phyloP scores from a whole-genome alignment of 2,329 filamentous ascomycete genomes.

The Pseudogymnoascus sp. region DNA sequence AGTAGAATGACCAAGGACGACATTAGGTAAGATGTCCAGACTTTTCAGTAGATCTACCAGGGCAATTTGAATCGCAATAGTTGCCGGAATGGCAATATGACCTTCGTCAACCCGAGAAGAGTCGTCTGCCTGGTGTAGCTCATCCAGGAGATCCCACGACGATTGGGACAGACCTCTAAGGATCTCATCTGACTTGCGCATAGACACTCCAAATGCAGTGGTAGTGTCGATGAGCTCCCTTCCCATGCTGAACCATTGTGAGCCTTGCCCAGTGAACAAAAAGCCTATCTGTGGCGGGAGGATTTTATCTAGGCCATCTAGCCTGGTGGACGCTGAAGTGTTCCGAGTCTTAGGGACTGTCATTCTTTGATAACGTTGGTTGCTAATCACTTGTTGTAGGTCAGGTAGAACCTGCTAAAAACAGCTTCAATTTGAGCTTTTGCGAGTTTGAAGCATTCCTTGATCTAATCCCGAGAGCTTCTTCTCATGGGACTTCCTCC shows the following conservation, averaged over 20 bases:
- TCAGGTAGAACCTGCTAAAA: not conserved
- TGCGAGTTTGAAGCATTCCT: not conserved
- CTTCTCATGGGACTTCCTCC: not conserved
- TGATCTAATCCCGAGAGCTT: not conserved
- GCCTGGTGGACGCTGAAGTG: not conserved
- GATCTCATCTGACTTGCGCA: not conserved
- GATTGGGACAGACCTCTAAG: not conserved
- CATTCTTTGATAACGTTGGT: not conserved
- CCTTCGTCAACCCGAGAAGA: not conserved
- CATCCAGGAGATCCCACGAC: not conserved
- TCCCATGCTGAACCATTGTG: constrained; percentile 25
- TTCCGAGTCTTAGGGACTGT: not conserved
- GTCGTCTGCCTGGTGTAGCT: constrained; percentile 11
- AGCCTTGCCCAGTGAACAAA: constrained; percentile 28
- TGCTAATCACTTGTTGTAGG: not conserved
- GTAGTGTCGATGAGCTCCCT: constrained; percentile 16
- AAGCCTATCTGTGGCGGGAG: constrained; percentile 15
- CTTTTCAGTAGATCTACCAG: constrained; percentile 36
- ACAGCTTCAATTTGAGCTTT: not conserved
- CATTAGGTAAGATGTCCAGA: constrained; percentile 34
- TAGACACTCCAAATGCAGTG: constrained; percentile 1
- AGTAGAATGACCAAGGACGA: constrained; percentile 38
- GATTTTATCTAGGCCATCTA: not conserved
- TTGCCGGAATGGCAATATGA: constrained; percentile 21
- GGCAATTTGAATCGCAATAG: constrained; percentile 40